Conservation (phyloP, 805 yeast genomes). For the Ascoidea asiatica region DNA sequence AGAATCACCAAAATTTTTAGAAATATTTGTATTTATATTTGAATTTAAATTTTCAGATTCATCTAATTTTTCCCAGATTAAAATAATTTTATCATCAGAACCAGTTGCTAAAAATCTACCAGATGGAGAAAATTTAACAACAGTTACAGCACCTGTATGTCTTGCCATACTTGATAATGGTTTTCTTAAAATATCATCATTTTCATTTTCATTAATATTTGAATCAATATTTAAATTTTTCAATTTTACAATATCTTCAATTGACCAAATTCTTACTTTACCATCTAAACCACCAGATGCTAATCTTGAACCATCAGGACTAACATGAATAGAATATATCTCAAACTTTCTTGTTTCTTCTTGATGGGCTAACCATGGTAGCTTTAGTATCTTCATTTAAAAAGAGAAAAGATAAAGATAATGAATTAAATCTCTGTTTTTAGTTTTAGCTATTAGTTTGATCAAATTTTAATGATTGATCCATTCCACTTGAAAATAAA, state of each 20-base stretch:
- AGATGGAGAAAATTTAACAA: constrained; percentile 83
- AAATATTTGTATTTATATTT: no score
- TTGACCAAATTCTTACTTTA: constrained; percentile 81
- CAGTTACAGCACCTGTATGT: constrained; percentile 94
- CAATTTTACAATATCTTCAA: constrained; percentile 36
- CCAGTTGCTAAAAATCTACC: constrained; percentile 90
- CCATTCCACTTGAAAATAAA: not conserved
- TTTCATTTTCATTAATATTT: constrained; percentile 8
- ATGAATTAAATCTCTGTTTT: not conserved
- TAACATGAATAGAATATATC: constrained; percentile 70
- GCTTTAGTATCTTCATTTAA: constrained; percentile 50
- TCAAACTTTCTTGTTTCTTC: constrained; percentile 77
- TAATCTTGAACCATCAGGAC: constrained; percentile 68
- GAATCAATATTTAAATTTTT: constrained; percentile 10
- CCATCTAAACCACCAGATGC: constrained; percentile 96
- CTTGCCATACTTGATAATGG: constrained; percentile 87
- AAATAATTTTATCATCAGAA: constrained; percentile 81
- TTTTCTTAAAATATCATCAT: constrained; percentile 3
- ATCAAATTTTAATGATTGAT: no score
- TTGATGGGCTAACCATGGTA: constrained; percentile 60
- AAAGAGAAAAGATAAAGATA: not conserved
- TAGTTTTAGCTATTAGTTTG: no score
- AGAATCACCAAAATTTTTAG: constrained; percentile 53
- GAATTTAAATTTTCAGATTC: constrained; percentile 31
- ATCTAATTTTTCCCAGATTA: constrained; percentile 90